Base-by-base conservation (phyloP, 1,139 yeast genomes). In the Yamadazyma buinensis region DNA sequence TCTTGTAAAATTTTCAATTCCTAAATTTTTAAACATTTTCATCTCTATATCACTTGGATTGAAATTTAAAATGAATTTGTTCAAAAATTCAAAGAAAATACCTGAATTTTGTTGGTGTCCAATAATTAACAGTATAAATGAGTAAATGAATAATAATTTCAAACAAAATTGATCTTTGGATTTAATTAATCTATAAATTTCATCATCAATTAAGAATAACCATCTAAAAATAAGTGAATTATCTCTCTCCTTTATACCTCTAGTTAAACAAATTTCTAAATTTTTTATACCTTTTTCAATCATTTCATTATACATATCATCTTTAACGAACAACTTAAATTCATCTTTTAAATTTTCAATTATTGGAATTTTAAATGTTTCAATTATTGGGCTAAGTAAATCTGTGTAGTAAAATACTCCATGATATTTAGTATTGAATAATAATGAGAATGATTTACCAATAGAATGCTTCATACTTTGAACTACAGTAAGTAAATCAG, bases 191-290 rank as follows among this genome's bases (percentile, higher is more conserved):
- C 38, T 49, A 13, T 53, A 44, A 27, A 54, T 51, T 3, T 42
- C 43, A 7, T 38, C 37, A 6, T 44, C 39, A 3, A 56, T 25
- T n/a, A 54, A 28, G 15, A 59, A 43, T 8, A 61, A 33, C 58
- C 61, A 61, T 30, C 58, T 42, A 33, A 47, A 55, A 5, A 64
- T 30, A 2, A 67, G 64, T 3, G 57, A 36, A 3, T 62, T 62
- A 32, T 49, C 52, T 34, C 54, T 49, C n/a, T 34, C 41, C 5
- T 35, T 27, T 4, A 48, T 40, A 5, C 52, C 38, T 17, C 48
- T 33, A 26, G 42, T 33, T 15, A 52, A 34, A 23, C 49, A 36
- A n/a, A 38, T 32, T 14, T 49, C 48, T 23, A 53, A 30, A 8
- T 11, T 8, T 2, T 21, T 10, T 3, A 33, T 19, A 2, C 30